A percentile compares a stretch with the other conserved stretches of the same genome.
phyloP scores from a whole-genome alignment of 257 asterid genomes.

The Ocimum tenuiflorum region DNA sequence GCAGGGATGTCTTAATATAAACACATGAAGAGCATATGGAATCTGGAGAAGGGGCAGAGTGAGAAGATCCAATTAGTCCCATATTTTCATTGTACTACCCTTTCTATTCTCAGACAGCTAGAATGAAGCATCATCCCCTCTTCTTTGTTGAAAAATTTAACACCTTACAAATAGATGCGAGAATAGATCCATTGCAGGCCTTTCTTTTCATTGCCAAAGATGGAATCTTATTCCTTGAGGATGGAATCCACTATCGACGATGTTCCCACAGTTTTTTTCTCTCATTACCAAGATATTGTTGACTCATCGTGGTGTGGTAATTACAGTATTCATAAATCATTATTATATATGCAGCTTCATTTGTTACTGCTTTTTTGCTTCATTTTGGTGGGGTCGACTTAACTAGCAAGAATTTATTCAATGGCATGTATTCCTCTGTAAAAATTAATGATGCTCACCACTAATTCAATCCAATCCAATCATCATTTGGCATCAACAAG shows the following conservation, averaged over 20 bases:
- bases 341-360: not conserved
- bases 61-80: slow-evolving; percentile 46
- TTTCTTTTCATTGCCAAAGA: slow-evolving; percentile 45
- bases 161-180: slow-evolving; percentile 65
- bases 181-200: slow-evolving; percentile 64
- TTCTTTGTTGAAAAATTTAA: slow-evolving; percentile 34
- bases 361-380: no score
- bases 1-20: slow-evolving; percentile 45
- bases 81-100: slow-evolving; percentile 18
- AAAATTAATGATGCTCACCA: not conserved
- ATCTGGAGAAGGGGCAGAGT: slow-evolving; percentile 46
- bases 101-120: slow-evolving; percentile 43
- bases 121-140: not conserved
- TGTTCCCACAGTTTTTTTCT: slow-evolving; percentile 33
- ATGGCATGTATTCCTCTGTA: not conserved
- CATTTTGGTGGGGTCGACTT: slow-evolving; percentile 16
- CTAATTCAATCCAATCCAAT: not conserved
- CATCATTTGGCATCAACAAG: slow-evolving; percentile 28
- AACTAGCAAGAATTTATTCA: slow-evolving; percentile 22
- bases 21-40: slow-evolving; percentile 37
- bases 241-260: slow-evolving; percentile 70
- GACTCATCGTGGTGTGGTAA: slow-evolving; percentile 33
- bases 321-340: not conserved
- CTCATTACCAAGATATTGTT: slow-evolving; percentile 48
- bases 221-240: slow-evolving; percentile 71